Evolutionary conservation across 805 yeast species (phyloP), one percentile per base, ranked within the genome.

Genomic region (Candida hungchunana): DNA sequence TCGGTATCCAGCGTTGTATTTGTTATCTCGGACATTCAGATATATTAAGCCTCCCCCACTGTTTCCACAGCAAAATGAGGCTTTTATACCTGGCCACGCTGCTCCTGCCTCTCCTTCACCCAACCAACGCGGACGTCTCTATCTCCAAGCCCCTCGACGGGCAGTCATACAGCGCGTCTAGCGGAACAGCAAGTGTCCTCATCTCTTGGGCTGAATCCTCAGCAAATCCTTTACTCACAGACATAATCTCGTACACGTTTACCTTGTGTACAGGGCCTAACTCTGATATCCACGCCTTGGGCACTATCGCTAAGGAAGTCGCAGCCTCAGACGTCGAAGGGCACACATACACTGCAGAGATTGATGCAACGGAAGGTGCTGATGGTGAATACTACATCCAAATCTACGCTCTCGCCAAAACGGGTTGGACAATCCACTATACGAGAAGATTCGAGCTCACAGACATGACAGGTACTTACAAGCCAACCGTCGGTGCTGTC

Each of bases 341-440:
- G 21, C 48, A 52, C 33, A 36, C 56, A 3, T 57, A 72, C 48
- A 54, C 66, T 1, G 74, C 78, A 1, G 28, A 58, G 0, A 51
- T 79, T 33, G 63, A 64, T 9, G 58, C 75, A 3, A 36, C 62
- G 17, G 51, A 52, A 9, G 81, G 75, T 24, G 76, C 77, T 3
- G 58, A 70, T 51, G 98, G 98, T 20, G 59, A 60, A 40, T 90
- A 74, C 60, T 85, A 64, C 58, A 57, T 90, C 45, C 97, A 90
- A 63, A 56, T 88, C 21, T 73, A 69, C 43, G 74, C 86, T 1
- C 39, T 56, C 2, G 42, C 56, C 7, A 47, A 51, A 6, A 74
- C 71, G 21, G 75, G 73, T 22, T 66, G 62, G 49, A 70, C 86
- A 2, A 75, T 76, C 46, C 82, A 79, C 54, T 86, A 86, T 59